Evolutionary conservation across 305 asterid species (phyloP).

Genomic region (Fraxinus nigra): DNA sequence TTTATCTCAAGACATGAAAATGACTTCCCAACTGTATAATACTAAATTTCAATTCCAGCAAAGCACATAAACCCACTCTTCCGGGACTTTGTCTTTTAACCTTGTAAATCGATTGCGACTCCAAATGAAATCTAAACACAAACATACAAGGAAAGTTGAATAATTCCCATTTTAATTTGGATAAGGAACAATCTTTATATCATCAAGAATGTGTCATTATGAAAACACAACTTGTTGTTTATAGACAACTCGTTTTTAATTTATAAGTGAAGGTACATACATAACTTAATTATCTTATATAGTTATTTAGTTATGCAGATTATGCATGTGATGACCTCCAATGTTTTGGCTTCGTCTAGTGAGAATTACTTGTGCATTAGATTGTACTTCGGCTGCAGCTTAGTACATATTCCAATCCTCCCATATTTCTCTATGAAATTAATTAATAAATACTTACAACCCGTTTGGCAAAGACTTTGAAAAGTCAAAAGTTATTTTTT

Average conservation of each 20-base stretch:
- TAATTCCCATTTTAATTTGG: not conserved
- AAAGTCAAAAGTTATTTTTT: not conserved
- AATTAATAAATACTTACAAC: not conserved
- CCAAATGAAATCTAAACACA: not conserved
- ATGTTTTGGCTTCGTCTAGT: conserved; percentile 3
- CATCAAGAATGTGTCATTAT: not conserved
- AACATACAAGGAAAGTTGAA: not conserved
- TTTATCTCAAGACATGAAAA: not conserved
- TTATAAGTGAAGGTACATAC: not conserved
- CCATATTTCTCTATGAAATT: not conserved
- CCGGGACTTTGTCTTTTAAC: conserved; percentile 3
- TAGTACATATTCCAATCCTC: not conserved
- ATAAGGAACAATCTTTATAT: not conserved
- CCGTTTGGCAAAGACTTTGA: not conserved
- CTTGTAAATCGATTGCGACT: conserved; percentile 2
- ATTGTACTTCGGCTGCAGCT: not conserved
- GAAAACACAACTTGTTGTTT: not conserved
- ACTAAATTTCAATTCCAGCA: not conserved
- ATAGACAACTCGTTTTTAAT: not conserved
- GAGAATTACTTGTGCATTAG: not conserved
- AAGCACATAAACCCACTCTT: not conserved
- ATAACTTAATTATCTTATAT: not conserved
- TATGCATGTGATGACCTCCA: not conserved
- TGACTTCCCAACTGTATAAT: conserved; percentile 10
- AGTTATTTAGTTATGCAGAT: not conserved